A percentile compares a stretch with the other conserved stretches of the same genome.
These are phyloP conservation scores for Syncephalis fuscata DNA, from an alignment of 371 early-diverging fungal genomes.

Conservation along the genomic window DNA sequence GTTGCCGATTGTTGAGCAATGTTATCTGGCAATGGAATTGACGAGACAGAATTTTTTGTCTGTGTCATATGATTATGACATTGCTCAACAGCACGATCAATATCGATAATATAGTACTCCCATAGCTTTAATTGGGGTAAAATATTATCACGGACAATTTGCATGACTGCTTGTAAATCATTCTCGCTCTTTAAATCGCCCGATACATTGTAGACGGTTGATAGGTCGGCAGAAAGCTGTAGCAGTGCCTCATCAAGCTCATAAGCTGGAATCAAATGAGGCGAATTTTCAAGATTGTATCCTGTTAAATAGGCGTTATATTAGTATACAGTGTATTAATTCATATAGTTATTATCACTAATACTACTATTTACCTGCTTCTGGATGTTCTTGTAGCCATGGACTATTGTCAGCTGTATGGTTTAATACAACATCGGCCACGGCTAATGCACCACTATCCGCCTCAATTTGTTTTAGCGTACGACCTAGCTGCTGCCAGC, in stretches of 20 bases:
- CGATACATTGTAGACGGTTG: conserved; percentile 19
- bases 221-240: conserved; percentile 35
- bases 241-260: conserved; percentile 79
- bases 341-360: too few relatives aligned
- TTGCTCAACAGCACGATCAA: conserved; percentile 19
- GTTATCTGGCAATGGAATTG: conserved; percentile 12
- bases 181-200: conserved; percentile 31
- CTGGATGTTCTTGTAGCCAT: conserved; percentile 89
- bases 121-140: conserved; percentile 60
- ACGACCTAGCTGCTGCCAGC: conserved; percentile 27
- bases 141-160: conserved; percentile 29
- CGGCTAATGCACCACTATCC: conserved; percentile 50
- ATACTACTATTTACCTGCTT: conserved; percentile 40
- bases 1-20: conserved; percentile 16
- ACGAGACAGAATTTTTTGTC: conserved; percentile 5
- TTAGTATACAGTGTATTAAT: too few relatives aligned
- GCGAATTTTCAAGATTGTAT: conserved; percentile 86
- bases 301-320: too few relatives aligned
- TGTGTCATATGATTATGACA: conserved; percentile 19
- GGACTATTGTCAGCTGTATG: conserved; percentile 82
- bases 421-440: conserved; percentile 96
- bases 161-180: conserved; percentile 48
- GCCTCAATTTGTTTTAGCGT: conserved; percentile 31
- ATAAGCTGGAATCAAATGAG: conserved; percentile 86
- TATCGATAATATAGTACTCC: conserved; percentile 75